Percentiles rank a stretch among this genome's conserved stretches.
Conservation (phyloP, 805 yeast genomes). For the Phaffomyces thermotolerans region DNA sequence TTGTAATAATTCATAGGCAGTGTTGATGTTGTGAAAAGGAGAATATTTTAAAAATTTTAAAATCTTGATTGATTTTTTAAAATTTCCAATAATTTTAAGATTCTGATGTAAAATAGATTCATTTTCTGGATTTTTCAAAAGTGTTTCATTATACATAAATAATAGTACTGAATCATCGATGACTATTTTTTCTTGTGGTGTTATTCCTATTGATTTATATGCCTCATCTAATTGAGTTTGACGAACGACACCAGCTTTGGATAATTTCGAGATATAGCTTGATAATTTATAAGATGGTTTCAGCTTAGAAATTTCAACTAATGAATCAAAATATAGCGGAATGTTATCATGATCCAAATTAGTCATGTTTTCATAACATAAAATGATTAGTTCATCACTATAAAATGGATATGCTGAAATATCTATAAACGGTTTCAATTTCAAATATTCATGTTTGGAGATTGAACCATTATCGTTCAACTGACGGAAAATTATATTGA, state of each 20-base stretch:
- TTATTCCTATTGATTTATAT: slow-evolving; percentile 28
- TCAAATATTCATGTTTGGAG: slow-evolving; percentile 18
- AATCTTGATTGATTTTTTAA: slow-evolving; percentile 30
- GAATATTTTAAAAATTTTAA: slow-evolving; percentile 37
- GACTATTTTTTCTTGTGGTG: slow-evolving; percentile 21
- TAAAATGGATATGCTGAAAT: slow-evolving; percentile 45
- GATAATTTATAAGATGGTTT: slow-evolving; percentile 41
- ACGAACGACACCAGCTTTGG: slow-evolving; percentile 47
- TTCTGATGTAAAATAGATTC: slow-evolving; percentile 1
- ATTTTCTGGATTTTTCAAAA: slow-evolving; percentile 12
- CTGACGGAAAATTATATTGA: slow-evolving; percentile 24
- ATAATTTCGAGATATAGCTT: slow-evolving; percentile 36
- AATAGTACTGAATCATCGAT: slow-evolving; percentile 25
- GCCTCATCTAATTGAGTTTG: slow-evolving; percentile 39
- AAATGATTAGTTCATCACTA: slow-evolving; percentile 39
- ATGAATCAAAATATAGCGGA: slow-evolving; percentile 53
- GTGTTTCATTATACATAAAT: slow-evolving; percentile 28
- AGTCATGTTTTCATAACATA: slow-evolving; percentile 37
- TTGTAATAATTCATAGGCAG: slow-evolving; percentile 48
- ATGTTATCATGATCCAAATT: slow-evolving; percentile 35
- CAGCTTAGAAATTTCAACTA: slow-evolving; percentile 42
- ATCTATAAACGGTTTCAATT: slow-evolving; percentile 32
- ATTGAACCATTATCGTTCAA: slow-evolving; percentile 26
- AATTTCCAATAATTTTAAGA: slow-evolving; percentile 31
- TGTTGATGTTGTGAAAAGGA: slow-evolving; percentile 33